Conservation (phyloP, 768 basidiomycete genomes). For the Podaxis sp. region DNA sequence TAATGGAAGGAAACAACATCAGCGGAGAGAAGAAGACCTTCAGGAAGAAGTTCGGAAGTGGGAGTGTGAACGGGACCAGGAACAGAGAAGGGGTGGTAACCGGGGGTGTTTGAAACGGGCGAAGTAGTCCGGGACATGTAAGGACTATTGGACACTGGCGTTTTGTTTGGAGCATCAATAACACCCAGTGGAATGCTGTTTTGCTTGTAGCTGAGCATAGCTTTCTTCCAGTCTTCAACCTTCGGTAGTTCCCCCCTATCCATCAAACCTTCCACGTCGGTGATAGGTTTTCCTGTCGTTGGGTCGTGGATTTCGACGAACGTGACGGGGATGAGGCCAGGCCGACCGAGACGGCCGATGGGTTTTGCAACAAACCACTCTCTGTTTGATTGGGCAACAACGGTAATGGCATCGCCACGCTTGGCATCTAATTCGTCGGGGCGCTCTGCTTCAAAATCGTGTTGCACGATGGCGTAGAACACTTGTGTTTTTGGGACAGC, state of each 20-base stretch:
- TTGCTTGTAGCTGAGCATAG: conserved; percentile 93
- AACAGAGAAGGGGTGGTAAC: conserved; percentile 12
- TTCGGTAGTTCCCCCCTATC: conserved; percentile 85
- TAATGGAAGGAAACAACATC: conserved; percentile 96
- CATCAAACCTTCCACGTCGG: conserved; percentile 74
- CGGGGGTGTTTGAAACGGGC: conserved; percentile 24
- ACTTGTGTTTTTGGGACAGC: conserved; percentile 46
- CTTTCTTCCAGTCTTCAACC: conserved; percentile 99
- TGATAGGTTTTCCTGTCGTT: conserved; percentile 71
- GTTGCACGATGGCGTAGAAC: conserved; percentile 92
- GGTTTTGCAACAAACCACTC: conserved; percentile 99
- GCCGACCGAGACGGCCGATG: conserved; percentile 90
- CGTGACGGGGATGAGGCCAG: conserved; percentile 93
- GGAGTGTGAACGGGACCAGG: conserved; percentile 31
- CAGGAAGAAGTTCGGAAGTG: conserved; percentile 53
- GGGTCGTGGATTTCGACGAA: conserved; percentile 98
- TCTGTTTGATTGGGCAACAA: conserved; percentile 98
- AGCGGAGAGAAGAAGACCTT: conserved; percentile 82
- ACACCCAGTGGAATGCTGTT: conserved; percentile 93
- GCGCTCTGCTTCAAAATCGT: conserved; percentile 94
- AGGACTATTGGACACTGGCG: conserved; percentile 41
- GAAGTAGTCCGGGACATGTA: conserved; percentile 24
- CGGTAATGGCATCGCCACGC: conserved; percentile 89
- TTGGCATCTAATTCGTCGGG: conserved; percentile 95
- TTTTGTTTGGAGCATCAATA: conserved; percentile 55